These are phyloP conservation scores for Serendipita sp. DNA, from an alignment of 768 basidiomycete genomes.

Conservation along the genomic window DNA sequence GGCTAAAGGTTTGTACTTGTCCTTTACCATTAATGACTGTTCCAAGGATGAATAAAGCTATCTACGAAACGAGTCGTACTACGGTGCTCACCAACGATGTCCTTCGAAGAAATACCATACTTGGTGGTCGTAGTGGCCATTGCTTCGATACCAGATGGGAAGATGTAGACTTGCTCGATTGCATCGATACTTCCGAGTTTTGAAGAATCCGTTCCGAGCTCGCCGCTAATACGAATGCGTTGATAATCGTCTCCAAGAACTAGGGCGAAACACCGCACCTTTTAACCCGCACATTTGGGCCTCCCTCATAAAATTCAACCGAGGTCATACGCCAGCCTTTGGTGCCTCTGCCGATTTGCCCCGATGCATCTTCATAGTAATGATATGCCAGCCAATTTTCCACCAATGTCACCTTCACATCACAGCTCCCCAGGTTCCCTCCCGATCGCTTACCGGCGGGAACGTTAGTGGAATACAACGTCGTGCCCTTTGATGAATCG, in stretches of 20 bases:
- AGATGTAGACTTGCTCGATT: constrained; percentile 53
- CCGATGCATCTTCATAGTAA: constrained; percentile 51
- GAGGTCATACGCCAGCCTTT: constrained; percentile 63
- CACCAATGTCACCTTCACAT: constrained; percentile 49
- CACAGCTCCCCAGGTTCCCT: constrained; percentile 27
- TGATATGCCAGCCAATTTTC: constrained; percentile 93
- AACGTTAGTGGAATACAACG: constrained; percentile 50
- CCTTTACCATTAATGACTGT: constrained; percentile 62
- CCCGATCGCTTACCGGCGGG: constrained; percentile 18
- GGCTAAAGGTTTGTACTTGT: constrained; percentile 60
- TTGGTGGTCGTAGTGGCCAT: constrained; percentile 66
- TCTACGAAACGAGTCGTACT: neutral
- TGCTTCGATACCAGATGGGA: constrained; percentile 52
- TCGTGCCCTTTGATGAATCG: constrained; percentile 63
- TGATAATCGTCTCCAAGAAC: neutral
- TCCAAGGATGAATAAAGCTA: neutral
- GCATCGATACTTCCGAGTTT: constrained; percentile 37
- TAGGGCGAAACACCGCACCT: constrained; percentile 34
- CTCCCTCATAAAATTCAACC: constrained; percentile 82
- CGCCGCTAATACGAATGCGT: constrained; percentile 25
- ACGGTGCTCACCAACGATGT: constrained; percentile 59
- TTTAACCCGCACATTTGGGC: constrained; percentile 47
- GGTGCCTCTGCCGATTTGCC: constrained; percentile 26
- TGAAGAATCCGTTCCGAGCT: constrained; percentile 38
- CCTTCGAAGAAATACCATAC: constrained; percentile 75